Conservation (phyloP, 73 alveolate species). For the Tetrahymena borealis region DNA sequence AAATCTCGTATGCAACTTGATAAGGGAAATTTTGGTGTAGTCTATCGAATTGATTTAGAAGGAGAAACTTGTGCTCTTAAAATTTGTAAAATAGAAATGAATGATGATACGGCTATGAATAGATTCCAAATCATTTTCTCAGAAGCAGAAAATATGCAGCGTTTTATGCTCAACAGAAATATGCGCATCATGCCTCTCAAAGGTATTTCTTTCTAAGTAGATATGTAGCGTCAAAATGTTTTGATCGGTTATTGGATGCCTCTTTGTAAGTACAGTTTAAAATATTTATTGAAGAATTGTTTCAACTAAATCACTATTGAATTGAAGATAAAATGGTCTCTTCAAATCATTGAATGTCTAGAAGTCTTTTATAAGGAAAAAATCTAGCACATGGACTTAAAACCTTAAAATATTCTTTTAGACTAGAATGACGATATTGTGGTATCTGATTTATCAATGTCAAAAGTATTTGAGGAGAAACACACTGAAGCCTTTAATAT, state of each 20-base stretch:
- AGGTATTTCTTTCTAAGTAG: background rate
- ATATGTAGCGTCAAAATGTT: background rate
- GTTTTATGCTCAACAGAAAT: background rate
- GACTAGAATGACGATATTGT: background rate
- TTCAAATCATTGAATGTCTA: background rate
- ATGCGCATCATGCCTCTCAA: background rate
- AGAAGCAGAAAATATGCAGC: background rate
- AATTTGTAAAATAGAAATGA: background rate
- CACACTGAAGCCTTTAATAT: background rate
- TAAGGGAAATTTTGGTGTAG: background rate
- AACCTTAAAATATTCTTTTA: background rate
- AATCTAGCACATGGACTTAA: background rate
- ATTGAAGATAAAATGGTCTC: background rate
- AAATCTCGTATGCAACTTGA: background rate
- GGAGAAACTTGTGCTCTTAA: background rate
- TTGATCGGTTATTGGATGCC: background rate
- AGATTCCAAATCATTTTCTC: background rate
- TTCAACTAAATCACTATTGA: background rate
- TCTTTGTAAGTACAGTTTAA: background rate
- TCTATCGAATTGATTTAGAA: background rate
- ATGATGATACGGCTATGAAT: background rate
- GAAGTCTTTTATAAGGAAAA: background rate
- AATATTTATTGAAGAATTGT: background rate
- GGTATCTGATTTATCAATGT: background rate
- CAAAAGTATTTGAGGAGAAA: background rate